Evolutionary conservation across 164 flowering plant genomes (phyloP).

Genomic region (Umbilicus rupestris): DNA sequence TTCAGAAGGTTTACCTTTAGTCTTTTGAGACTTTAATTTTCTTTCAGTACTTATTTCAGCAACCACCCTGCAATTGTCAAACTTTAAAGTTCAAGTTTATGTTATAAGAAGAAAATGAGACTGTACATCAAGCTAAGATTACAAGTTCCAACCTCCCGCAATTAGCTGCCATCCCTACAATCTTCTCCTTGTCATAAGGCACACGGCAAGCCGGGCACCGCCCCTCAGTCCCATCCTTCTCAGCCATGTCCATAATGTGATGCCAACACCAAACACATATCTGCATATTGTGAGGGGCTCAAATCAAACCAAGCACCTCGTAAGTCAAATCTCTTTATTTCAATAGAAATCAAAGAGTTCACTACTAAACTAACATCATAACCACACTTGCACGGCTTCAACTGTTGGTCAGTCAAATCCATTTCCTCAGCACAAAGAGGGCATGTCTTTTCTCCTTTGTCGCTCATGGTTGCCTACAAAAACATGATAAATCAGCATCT

Average conservation of each 20-base stretch:
- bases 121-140: neutral
- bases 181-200: conserved; percentile 89
- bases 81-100: neutral
- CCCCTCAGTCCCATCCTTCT: conserved; percentile 93
- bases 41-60: conserved; percentile 66
- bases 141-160: conserved; percentile 52
- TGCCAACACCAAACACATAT: conserved; percentile 99
- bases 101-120: neutral
- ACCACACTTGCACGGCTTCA: conserved; percentile 90
- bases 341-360: neutral
- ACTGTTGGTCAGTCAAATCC: conserved; percentile 89
- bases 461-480: conserved; percentile 45
- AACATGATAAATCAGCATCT: neutral
- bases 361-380: conserved; percentile 57
- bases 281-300: conserved; percentile 22
- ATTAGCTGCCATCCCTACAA: conserved; percentile 71
- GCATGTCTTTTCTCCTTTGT: conserved; percentile 66
- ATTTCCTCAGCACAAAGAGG: conserved; percentile 88
- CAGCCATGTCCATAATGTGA: conserved; percentile 98
- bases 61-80: conserved; percentile 38
- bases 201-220: conserved; percentile 93
- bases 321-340: neutral
- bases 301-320: neutral
- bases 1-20: conserved; percentile 48
- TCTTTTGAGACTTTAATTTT: conserved; percentile 64